These are phyloP conservation scores for Cyberlindnera sargentensis DNA, from an alignment of 805 yeast species.

Conservation along the genomic window DNA sequence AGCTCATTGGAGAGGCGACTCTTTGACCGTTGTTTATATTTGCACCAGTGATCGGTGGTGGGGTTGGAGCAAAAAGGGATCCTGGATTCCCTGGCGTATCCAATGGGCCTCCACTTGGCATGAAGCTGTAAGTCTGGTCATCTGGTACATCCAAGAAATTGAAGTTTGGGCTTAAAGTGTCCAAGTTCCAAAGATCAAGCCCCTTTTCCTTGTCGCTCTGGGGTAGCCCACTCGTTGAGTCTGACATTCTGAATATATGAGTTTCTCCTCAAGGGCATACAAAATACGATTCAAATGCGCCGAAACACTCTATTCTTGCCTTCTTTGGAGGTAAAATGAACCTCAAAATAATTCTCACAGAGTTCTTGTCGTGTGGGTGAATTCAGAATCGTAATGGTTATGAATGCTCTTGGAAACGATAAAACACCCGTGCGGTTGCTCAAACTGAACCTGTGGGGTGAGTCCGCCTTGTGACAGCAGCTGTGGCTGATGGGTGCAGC, in stretches of 20 bases:
- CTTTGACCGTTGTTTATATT: background rate
- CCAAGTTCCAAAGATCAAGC: constrained; percentile 16
- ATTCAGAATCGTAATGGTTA: too few species aligned
- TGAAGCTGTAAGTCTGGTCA: constrained; percentile 9
- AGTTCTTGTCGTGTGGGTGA: too few species aligned
- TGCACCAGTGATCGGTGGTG: background rate
- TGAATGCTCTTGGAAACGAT: too few species aligned
- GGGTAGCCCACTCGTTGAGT: background rate
- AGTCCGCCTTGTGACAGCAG: too few species aligned
- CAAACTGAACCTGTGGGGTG: too few species aligned
- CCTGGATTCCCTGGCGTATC: constrained; percentile 9
- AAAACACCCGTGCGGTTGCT: too few species aligned
- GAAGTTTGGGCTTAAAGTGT: constrained; percentile 16
- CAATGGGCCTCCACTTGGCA: constrained; percentile 2
- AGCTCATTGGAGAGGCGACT: constrained; percentile 1
- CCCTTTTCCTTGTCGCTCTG: constrained; percentile 3
- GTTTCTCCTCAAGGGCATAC: too few species aligned
- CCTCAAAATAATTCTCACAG: too few species aligned
- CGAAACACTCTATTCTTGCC: too few species aligned
- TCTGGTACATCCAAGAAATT: constrained; percentile 20
- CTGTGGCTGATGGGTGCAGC: too few species aligned
- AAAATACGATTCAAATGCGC: too few species aligned
- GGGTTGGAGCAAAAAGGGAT: background rate
- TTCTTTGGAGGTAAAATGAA: too few species aligned
- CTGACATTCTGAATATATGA: background rate